phyloP scores from a whole-genome alignment of 441 rosid species.

The Pelargonium australe region DNA sequence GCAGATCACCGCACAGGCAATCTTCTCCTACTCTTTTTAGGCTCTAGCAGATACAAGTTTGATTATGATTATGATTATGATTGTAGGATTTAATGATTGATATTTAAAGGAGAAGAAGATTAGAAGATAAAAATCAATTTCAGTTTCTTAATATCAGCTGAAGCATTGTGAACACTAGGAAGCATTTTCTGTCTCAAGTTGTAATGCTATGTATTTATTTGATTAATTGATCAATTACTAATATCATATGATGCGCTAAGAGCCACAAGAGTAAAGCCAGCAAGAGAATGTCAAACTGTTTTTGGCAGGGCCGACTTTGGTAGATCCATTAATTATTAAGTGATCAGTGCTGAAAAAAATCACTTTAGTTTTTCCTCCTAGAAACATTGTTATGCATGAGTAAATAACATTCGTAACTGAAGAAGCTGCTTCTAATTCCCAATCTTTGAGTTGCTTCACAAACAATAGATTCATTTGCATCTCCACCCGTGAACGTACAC shows the following conservation, averaged over 20 bases:
- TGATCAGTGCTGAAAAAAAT: background rate
- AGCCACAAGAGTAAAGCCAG: background rate
- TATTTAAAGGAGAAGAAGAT: background rate
- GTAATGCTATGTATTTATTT: background rate
- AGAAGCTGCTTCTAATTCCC: background rate
- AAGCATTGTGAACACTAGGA: background rate
- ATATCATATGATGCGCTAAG: background rate
- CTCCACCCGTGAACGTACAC: too few relatives aligned
- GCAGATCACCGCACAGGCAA: background rate
- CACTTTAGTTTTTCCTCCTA: background rate
- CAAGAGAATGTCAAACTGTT: background rate
- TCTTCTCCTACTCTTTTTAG: background rate
- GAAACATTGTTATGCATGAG: background rate
- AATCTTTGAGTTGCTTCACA: background rate
- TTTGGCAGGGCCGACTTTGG: background rate
- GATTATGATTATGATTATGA: background rate
- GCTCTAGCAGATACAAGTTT: background rate
- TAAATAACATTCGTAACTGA: background rate
- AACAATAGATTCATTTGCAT: background rate
- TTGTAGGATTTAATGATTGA: background rate
- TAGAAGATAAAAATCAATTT: background rate
- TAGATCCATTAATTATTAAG: background rate
- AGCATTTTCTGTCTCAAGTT: background rate
- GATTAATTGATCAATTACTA: background rate
- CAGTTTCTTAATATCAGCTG: background rate